Conservation (phyloP, 495 filamentous ascomycete genomes). For the Aspergillus funiculosus region DNA sequence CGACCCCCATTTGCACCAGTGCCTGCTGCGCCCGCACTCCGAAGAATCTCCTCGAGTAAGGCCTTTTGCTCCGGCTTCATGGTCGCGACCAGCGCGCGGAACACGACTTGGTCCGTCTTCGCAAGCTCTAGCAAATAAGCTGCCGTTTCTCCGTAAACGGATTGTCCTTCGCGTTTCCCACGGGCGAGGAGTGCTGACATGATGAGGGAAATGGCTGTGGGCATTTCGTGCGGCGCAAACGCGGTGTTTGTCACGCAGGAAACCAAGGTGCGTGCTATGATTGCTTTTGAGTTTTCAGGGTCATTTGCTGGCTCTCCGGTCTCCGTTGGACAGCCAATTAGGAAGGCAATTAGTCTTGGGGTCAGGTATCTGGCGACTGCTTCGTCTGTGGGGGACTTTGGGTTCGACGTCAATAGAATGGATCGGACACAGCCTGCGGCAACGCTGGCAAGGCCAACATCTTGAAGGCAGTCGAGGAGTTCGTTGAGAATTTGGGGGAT, state of each 20-base stretch:
- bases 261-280: constrained; percentile 67
- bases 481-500: constrained; percentile 65
- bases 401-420: constrained; percentile 62
- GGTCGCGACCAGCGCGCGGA: constrained; percentile 65
- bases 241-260: constrained; percentile 56
- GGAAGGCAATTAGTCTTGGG: constrained; percentile 70
- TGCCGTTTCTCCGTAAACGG: constrained; percentile 63
- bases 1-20: constrained; percentile 26
- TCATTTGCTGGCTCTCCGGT: constrained; percentile 52
- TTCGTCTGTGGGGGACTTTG: constrained; percentile 63
- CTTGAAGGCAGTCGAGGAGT: constrained; percentile 77
- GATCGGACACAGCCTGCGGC: constrained; percentile 83
- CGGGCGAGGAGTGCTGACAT: constrained; percentile 74
- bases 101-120: constrained; percentile 61
- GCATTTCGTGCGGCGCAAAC: constrained; percentile 41
- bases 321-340: constrained; percentile 56
- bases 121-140: constrained; percentile 74
- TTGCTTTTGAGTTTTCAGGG: constrained; percentile 62
- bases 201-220: constrained; percentile 64
- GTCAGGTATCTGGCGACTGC: constrained; percentile 67
- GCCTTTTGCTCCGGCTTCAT: constrained; percentile 66
- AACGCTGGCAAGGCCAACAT: constrained; percentile 72
- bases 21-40: constrained; percentile 44
- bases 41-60: constrained; percentile 79
- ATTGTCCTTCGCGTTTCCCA: constrained; percentile 48